Evolutionary conservation across 257 asterid genomes (phyloP), one percentile per base, ranked within the genome.

Genomic region (Nicotiana undulata): DNA sequence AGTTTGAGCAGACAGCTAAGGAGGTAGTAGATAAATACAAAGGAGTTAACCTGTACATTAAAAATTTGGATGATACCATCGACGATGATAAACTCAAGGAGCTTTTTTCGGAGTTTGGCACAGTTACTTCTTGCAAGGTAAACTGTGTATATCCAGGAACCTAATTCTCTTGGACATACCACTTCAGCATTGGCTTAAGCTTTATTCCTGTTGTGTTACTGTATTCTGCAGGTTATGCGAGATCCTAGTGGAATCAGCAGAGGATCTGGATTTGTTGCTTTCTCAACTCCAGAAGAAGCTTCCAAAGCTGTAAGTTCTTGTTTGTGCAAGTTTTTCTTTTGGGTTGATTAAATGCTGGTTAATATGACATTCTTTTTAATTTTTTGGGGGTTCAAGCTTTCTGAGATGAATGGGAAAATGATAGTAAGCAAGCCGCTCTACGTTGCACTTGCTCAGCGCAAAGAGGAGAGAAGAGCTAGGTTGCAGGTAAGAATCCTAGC

Each of bases 181-280:
- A 15, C 17, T 13, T 51, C 3, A 6, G 56, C 18, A 10, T 12
- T 51, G 18, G 4, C 17, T 70, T 7, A 37, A 37, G 18, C 37
- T 11, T 37, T 70, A 28, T 4, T 2, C 22, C n/a, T 70, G 28
- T 70, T 70, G 46, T 20, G 24, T 67, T 31, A 15, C 28, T 79
- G 51, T 51, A n/a, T 79, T 4, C 60, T 18, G n/a, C 74, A 90
- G 93, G 91, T 90, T 56, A 90, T 90, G 90, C 84, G 85, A 11
- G 93, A 88, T 82, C 89, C 92, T 13, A 86, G 82, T 81, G 92
- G 92, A 28, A 75, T 81, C 32, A 90, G 92, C 86, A 85, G 89
- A 79, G 92, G 92, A 55, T 88, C 92, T 56, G 94, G 92, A 51
- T 88, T 90, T 86, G 91, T 88, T 72, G 92, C 94, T 58, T 90